Evolutionary conservation across 257 asterid species (phyloP).

Genomic region (Solanum gracilifrons): DNA sequence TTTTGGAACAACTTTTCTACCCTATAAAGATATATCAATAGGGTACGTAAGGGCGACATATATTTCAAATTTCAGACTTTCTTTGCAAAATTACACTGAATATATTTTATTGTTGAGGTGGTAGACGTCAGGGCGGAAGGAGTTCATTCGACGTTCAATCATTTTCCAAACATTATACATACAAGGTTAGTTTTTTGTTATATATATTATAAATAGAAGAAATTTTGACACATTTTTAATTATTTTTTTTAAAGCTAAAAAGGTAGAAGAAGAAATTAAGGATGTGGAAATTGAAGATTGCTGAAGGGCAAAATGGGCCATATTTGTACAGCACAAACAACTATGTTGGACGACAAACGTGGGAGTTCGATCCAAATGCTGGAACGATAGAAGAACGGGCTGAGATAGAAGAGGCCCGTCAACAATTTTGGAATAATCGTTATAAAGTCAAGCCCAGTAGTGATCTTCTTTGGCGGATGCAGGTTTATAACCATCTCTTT

Average conservation of each 20-base stretch:
- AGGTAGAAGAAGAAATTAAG: neutral
- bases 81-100: rapidly evolving
- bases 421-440: slow-evolving; percentile 50
- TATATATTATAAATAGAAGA: too few relatives aligned
- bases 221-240: too few relatives aligned
- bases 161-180: neutral
- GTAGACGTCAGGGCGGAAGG: too few relatives aligned
- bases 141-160: neutral
- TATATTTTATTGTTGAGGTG: neutral
- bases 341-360: slow-evolving; percentile 51
- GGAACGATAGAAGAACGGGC: slow-evolving; percentile 44
- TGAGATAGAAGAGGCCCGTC: slow-evolving; percentile 35
- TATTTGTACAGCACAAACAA: slow-evolving; percentile 54
- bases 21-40: neutral
- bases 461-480: slow-evolving; percentile 56
- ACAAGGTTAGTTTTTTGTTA: neutral
- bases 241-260: too few relatives aligned
- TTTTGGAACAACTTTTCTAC: neutral
- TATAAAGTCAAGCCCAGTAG: slow-evolving; percentile 41
- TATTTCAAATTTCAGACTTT: neutral
- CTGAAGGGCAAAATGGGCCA: slow-evolving; percentile 37
- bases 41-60: neutral
- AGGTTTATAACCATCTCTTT: slow-evolving; percentile 10
- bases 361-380: slow-evolving; percentile 43
- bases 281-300: slow-evolving; percentile 62